A percentile compares a stretch with the other conserved stretches of the same genome.
phyloP scores from a whole-genome alignment of 306 rosid species.

The Gastrolobium villosum region DNA sequence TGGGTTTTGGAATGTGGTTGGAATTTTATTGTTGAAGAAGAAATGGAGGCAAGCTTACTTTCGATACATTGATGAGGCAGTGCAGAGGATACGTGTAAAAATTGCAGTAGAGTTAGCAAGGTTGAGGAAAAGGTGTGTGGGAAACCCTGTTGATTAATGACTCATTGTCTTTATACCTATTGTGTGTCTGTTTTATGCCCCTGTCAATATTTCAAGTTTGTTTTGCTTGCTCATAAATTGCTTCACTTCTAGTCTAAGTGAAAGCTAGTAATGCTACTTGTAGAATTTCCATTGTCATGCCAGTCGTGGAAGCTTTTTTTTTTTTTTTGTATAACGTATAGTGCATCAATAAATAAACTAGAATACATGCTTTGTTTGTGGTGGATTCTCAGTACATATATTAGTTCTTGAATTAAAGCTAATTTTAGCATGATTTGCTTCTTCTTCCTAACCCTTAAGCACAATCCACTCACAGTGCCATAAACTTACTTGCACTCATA shows the following conservation, averaged over 20 bases:
- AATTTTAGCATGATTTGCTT: too few relatives aligned
- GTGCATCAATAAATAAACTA: too few relatives aligned
- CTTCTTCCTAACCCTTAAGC: too few relatives aligned
- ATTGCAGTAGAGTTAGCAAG: neutral
- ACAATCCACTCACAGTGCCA: too few relatives aligned
- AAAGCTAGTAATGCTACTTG: neutral
- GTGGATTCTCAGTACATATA: too few relatives aligned
- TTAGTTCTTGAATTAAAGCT: too few relatives aligned
- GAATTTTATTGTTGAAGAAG: neutral
- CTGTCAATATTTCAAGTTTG: neutral
- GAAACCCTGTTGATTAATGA: neutral
- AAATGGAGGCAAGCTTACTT: constrained; percentile 24
- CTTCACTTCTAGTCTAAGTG: neutral
- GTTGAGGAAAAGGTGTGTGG: neutral
- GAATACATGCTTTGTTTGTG: too few relatives aligned
- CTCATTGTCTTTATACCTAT: neutral
- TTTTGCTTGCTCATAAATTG: neutral
- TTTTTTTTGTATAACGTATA: too few relatives aligned
- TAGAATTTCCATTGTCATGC: neutral
- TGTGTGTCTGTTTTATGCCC: neutral
- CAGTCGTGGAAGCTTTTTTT: too few relatives aligned
- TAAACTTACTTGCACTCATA: too few relatives aligned
- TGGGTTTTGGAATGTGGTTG: neutral
- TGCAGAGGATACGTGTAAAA: neutral
- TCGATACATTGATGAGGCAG: neutral